Conservation (phyloP, 305 asterid species). For the Ruellia speciosa region DNA sequence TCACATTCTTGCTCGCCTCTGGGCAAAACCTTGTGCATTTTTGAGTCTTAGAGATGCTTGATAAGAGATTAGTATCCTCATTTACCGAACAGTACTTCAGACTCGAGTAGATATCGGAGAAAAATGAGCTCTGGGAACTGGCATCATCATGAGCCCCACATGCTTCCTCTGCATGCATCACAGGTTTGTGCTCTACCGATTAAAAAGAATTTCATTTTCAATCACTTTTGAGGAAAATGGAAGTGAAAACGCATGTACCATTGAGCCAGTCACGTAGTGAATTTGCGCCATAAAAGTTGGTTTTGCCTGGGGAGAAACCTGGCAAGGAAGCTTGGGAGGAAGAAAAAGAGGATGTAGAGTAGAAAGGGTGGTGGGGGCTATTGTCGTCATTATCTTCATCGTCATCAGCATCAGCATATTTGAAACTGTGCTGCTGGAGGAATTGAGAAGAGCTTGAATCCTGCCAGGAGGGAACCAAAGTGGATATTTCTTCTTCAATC, state of each 20-base stretch:
- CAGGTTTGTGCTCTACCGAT: background rate
- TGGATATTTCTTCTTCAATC: constrained; percentile 55
- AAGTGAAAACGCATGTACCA: constrained; percentile 31
- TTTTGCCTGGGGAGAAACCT: constrained; percentile 25
- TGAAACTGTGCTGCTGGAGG: constrained; percentile 41
- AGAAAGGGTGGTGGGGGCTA: constrained; percentile 43
- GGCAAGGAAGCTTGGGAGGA: constrained; percentile 58
- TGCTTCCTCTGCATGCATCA: constrained; percentile 33
- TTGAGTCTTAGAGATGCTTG: constrained; percentile 17
- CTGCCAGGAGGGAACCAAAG: constrained; percentile 52
- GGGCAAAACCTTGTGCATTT: constrained; percentile 56
- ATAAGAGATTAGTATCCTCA: constrained; percentile 15
- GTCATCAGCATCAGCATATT: constrained; percentile 31
- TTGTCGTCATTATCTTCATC: constrained; percentile 39
- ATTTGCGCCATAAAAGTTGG: constrained; percentile 16
- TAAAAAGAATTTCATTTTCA: background rate
- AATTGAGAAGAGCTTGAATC: constrained; percentile 17
- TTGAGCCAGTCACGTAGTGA: constrained; percentile 35
- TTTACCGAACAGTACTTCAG: constrained; percentile 29
- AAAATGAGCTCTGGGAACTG: constrained; percentile 48
- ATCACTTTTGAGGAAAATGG: background rate
- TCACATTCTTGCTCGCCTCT: constrained; percentile 18
- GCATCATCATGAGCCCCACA: constrained; percentile 33
- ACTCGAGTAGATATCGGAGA: constrained; percentile 32
- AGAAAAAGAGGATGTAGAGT: constrained; percentile 39